Conservation (phyloP, 2,329 filamentous ascomycete genomes). For the Drechslera avenae region DNA sequence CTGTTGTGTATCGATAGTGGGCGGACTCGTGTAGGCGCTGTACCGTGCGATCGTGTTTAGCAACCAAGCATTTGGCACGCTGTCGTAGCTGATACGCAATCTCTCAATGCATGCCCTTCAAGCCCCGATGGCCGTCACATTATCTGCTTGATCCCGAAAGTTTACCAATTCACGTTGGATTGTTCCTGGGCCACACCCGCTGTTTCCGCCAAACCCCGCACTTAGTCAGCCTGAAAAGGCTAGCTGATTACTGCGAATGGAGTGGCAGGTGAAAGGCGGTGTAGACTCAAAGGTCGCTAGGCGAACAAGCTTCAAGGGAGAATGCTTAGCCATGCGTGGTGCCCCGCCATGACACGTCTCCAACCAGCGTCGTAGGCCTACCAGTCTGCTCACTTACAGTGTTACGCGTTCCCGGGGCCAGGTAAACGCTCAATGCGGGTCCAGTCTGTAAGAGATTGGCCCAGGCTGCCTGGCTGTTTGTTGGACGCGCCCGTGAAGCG, state of each 20-base stretch:
- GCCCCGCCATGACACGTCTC: conserved; percentile 17
- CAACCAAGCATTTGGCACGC: background rate
- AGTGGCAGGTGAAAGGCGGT: conserved; percentile 11
- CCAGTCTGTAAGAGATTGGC: background rate
- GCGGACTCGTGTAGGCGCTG: background rate
- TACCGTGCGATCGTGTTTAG: background rate
- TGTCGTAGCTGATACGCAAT: background rate
- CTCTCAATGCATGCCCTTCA: background rate
- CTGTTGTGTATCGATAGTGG: background rate
- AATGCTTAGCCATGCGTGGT: conserved; percentile 23
- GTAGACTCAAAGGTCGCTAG: conserved; percentile 1
- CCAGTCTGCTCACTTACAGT: background rate
- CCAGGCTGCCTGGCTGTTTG: conserved; percentile 1
- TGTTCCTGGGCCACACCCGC: conserved; percentile 6
- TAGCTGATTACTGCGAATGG: background rate
- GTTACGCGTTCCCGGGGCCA: background rate
- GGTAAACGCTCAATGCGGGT: background rate
- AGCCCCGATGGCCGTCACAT: background rate
- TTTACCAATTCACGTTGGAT: background rate
- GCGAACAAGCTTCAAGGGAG: conserved; percentile 26
- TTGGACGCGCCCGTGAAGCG: conserved; percentile 8
- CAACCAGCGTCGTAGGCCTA: conserved; percentile 12
- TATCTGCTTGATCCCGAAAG: too few relatives aligned
- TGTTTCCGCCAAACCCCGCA: conserved; percentile 1
- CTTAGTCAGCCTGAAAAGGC: background rate